Evolutionary conservation across 768 basidiomycete species (phyloP).

Genomic region (Leccinum uliginosum): DNA sequence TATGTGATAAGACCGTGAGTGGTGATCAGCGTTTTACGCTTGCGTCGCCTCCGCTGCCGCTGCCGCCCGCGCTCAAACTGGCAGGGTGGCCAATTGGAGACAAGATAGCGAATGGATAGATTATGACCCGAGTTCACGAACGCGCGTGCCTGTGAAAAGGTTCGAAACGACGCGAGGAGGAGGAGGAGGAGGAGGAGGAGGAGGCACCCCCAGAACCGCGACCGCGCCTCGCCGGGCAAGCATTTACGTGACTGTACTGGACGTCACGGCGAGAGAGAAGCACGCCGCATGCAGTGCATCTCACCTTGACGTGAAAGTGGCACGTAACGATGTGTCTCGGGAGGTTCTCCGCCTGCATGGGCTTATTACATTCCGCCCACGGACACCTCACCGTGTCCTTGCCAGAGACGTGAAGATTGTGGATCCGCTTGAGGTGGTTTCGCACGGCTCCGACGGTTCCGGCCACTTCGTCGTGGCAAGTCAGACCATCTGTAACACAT

Average conservation of each 20-base stretch:
- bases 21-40: not conserved
- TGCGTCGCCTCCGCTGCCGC: not conserved
- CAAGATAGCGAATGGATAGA: not conserved
- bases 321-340: constrained; percentile 16
- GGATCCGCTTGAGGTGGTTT: constrained; percentile 11
- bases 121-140: not conserved
- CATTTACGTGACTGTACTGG: constrained; percentile 8
- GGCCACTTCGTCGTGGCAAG: constrained; percentile 3
- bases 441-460: constrained; percentile 10
- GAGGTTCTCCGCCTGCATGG: constrained; percentile 15
- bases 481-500: not conserved
- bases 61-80: not conserved
- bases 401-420: constrained; percentile 3
- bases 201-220: not conserved
- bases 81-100: no score
- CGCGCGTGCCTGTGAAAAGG: not conserved
- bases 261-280: constrained; percentile 22
- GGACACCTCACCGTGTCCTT: constrained; percentile 3
- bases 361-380: constrained; percentile 9
- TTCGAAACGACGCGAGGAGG: not conserved
- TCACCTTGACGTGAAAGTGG: constrained; percentile 13
- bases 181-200: not conserved
- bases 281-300: constrained; percentile 9
- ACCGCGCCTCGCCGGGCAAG: constrained; percentile 3
- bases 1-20: not conserved